Evolutionary conservation across 2,329 filamentous ascomycete genomes (phyloP).

Genomic region (Fonsecaea erecta): DNA sequence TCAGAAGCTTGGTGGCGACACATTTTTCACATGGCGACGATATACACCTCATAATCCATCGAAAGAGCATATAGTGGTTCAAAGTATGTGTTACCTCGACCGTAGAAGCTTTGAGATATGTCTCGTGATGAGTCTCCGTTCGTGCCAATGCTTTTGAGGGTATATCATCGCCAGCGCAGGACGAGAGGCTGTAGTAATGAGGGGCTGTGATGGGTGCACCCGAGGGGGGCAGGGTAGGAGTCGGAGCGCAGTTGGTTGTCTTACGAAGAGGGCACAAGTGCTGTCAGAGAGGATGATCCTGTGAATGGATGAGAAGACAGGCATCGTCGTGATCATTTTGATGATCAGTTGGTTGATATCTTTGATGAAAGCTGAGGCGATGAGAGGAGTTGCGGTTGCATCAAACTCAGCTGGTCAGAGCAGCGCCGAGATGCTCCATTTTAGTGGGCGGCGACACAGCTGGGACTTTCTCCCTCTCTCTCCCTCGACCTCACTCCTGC

Average conservation of each 20-base stretch:
- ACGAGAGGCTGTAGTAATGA: constrained; percentile 18
- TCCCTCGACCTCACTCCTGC: constrained; percentile 23
- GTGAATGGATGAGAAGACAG: constrained; percentile 3
- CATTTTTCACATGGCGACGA: constrained; percentile 18
- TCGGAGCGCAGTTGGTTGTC: constrained; percentile 15
- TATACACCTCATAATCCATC: constrained; percentile 4
- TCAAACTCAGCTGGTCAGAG: constrained; percentile 7
- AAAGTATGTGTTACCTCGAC: neutral
- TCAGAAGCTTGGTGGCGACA: neutral
- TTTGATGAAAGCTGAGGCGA: constrained; percentile 3
- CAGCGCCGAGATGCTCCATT: constrained; percentile 26
- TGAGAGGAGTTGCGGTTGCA: constrained; percentile 27
- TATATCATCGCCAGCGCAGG: constrained; percentile 31
- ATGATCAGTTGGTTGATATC: constrained; percentile 10
- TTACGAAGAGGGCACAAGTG: constrained; percentile 3
- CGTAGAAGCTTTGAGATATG: constrained; percentile 8
- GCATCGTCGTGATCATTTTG: constrained; percentile 1
- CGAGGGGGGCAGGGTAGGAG: constrained; percentile 10
- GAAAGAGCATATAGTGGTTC: neutral
- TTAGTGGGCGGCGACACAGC: constrained; percentile 28
- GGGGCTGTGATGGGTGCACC: constrained; percentile 23
- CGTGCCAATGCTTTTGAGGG: neutral
- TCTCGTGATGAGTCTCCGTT: constrained; percentile 19
- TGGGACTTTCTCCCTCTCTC: constrained; percentile 19
- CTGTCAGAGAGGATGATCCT: neutral